Percentiles rank a stretch among this genome's conserved stretches.
Evolutionary conservation across 2,329 filamentous ascomycete species (phyloP).

Genomic region (Magnaporthiopsis incrustans): DNA sequence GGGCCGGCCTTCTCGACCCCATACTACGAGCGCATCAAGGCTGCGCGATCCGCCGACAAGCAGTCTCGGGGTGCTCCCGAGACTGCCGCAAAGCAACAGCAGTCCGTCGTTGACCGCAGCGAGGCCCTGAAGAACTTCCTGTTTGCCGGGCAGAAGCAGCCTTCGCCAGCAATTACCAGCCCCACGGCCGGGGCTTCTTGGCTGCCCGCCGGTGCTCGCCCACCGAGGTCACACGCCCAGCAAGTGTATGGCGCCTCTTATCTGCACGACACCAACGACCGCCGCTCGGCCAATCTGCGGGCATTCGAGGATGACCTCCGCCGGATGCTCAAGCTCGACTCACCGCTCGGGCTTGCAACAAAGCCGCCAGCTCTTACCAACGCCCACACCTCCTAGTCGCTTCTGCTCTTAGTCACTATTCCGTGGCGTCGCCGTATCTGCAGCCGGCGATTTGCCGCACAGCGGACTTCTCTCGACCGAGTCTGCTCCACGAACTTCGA

Average conservation of each 20-base stretch:
- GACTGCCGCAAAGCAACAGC: conserved; percentile 10
- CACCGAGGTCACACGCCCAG: conserved; percentile 4
- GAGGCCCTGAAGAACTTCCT: conserved; percentile 51
- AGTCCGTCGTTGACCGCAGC: conserved; percentile 25
- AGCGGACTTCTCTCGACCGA: too few species aligned
- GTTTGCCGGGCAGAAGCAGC: conserved; percentile 31
- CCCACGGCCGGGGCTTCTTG: conserved; percentile 7
- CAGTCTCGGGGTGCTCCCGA: conserved; percentile 12
- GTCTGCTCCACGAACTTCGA: too few species aligned
- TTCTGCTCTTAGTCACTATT: too few species aligned
- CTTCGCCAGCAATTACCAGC: conserved; percentile 4
- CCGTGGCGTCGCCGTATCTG: too few species aligned
- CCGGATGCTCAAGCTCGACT: conserved; percentile 38
- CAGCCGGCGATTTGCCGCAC: too few species aligned
- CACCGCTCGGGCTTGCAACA: conserved; percentile 11
- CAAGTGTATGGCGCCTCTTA: conserved; percentile 11
- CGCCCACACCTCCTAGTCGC: conserved; percentile 1
- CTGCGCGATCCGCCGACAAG: conserved; percentile 33
- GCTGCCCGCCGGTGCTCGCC: background rate
- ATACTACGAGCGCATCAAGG: conserved; percentile 53
- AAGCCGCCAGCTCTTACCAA: conserved; percentile 3
- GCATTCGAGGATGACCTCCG: conserved; percentile 47
- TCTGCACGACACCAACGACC: conserved; percentile 11
- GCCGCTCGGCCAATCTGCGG: conserved; percentile 30
- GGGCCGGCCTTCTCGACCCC: conserved; percentile 63